Percentiles rank a stretch among this genome's conserved stretches.
Evolutionary conservation across 495 filamentous ascomycete genomes (phyloP).

Genomic region (Podospora anserina): DNA sequence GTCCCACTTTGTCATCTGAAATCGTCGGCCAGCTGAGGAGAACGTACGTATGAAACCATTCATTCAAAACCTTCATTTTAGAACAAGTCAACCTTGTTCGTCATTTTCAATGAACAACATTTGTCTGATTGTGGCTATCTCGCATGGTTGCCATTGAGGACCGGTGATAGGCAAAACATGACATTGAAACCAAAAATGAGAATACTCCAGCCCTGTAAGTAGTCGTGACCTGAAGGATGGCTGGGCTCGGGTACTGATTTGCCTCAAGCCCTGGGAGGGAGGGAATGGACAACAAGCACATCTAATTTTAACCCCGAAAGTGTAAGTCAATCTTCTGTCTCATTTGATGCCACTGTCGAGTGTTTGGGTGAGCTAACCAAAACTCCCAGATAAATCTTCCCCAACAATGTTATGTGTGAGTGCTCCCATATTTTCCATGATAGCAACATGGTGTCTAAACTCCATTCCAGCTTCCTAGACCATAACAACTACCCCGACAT

Average conservation of each 20-base stretch:
- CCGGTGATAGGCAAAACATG: background rate
- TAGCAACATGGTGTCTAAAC: background rate
- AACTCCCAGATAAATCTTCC: slow-evolving; percentile 15
- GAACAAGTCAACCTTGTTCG: no score
- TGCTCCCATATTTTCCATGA: no score
- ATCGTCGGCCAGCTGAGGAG: no score
- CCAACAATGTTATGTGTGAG: slow-evolving; percentile 24
- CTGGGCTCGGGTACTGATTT: background rate
- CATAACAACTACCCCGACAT: slow-evolving; percentile 13
- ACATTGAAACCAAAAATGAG: background rate
- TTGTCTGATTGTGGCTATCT: background rate
- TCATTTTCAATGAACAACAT: background rate
- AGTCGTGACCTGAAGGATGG: no score
- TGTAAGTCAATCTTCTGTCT: background rate
- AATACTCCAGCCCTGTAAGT: slow-evolving; percentile 14
- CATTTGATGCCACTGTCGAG: background rate
- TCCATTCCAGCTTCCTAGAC: slow-evolving; percentile 19
- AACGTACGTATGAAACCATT: no score
- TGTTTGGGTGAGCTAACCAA: background rate
- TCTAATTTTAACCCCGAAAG: background rate
- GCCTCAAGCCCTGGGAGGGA: background rate
- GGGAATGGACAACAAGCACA: background rate
- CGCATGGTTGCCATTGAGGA: background rate
- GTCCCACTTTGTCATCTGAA: no score
- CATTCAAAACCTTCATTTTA: no score